Evolutionary conservation across 2,329 filamentous ascomycete species (phyloP), one percentile per base, ranked within the genome.

Genomic region (Purpureocillium takamizusanense): DNA sequence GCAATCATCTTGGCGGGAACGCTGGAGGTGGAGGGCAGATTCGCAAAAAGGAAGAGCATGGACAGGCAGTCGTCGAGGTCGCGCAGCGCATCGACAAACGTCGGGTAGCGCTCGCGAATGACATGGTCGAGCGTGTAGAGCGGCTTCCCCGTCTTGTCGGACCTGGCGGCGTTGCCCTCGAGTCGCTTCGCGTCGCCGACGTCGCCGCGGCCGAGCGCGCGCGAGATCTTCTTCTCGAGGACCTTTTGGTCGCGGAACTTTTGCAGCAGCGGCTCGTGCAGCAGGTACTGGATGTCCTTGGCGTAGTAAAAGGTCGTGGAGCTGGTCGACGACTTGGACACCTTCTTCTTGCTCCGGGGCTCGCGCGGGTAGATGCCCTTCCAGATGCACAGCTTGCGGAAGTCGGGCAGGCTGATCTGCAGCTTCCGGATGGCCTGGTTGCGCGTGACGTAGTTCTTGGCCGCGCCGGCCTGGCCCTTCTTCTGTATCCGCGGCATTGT

Each of bases 311-410:
- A 98, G 45, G 92, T 98, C 21, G 90, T 97, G 40, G 84, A 89
- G 44, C 83, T 81, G 28, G 86, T 95, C 18, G 88, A 80, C 43
- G 86, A 87, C 65, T 94, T 95, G 58, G 84, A 86, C 31, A 86
- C 92, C 76, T 95, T 95, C 72, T 94, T 95, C 72, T 88, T 90
- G 70, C 84, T 95, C 57, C 92, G 80, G 47, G 92, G 92, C 71
- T 98, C 92, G 56, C 92, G 85, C 49, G 92, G 92, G 66, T 95
- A 98, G 62, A 98, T 97, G 54, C 89, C 92, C 72, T 97, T 97
- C 83, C 95, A 98, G 63, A 98, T 98, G 70, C 92, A 98, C 60
- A 98, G 76, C 68, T 94, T 84, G 67, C 92, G 83, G 69, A 98
- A 98, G 67, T 98, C 92, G 50, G 89, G 88, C 40, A 98, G 78